Base-by-base conservation (phyloP, 2,329 filamentous ascomycete species). In the Colletotrichum salicis region DNA sequence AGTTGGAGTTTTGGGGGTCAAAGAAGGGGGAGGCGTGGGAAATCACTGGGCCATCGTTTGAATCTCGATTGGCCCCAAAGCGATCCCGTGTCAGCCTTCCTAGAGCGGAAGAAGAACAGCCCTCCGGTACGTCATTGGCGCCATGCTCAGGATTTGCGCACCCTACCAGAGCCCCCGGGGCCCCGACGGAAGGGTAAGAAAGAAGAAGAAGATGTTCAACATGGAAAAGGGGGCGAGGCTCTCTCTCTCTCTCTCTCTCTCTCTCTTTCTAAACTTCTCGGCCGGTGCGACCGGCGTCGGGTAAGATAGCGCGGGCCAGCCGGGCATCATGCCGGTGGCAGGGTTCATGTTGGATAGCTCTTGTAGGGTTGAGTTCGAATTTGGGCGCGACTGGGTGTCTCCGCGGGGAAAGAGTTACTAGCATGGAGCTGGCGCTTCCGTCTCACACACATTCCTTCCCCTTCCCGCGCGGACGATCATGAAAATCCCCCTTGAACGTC, bases 21-120 rank as follows among this genome's bases (percentile, higher is more conserved):
- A 41, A 33, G 19, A 33, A 22, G 41, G 19, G 41, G 41, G 10
- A 8, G 41, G 41, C 41, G 41, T 48, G 41, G 37, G 37, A 11
- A 45, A 11, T 13, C 7, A 48, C 19, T 48, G 41, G 41, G 41
- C 35, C 31, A 35, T 55, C 31, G 64, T 58, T 33, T 63, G 54
- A 71, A 71, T 71, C 65, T 71, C 69, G 65, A 71, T 69, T 22
- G 27, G 55, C 59, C 27, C 52, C 19, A 48, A 48, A 69, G 69
- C 33, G 65, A 71, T 71, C 59, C 69, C 69, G 69, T 71, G 68
- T 64, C 69, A 64, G 55, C 41, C 59, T 71, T 37, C 69, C 69
- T 57, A 69, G 54, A 69, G 45, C 45, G 69, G 69, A 55, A 71
- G 54, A 69, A 48, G 69, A 69, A 59, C 58, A 29, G 27, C 58